These are phyloP conservation scores for Russula lepida DNA, from an alignment of 768 basidiomycete species.

Conservation along the genomic window DNA sequence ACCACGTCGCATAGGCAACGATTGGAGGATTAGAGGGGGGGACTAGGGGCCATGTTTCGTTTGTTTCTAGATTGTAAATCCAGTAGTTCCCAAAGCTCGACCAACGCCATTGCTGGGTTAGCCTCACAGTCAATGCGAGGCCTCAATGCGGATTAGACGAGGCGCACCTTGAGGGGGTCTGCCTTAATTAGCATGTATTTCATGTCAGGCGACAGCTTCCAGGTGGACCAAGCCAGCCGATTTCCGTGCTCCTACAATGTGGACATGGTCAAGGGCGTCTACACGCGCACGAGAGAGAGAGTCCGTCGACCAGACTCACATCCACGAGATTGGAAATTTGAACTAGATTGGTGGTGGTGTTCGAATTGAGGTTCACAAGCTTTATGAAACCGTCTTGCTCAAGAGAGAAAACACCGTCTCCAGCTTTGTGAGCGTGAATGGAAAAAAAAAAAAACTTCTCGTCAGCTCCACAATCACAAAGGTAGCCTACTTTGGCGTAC, in stretches of 20 bases:
- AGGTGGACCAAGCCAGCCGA: conserved; percentile 44
- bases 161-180: conserved; percentile 56
- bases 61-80: conserved; percentile 69
- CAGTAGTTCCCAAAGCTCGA: conserved; percentile 90
- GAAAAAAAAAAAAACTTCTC: not conserved
- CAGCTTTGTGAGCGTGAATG: conserved; percentile 45
- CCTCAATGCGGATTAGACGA: conserved; percentile 13
- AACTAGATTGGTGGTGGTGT: conserved; percentile 56
- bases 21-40: conserved; percentile 60
- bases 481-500: conserved; percentile 34
- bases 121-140: conserved; percentile 13
- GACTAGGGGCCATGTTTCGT: conserved; percentile 61
- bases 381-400: conserved; percentile 55
- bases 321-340: conserved; percentile 50
- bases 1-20: conserved; percentile 79
- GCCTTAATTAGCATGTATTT: conserved; percentile 79
- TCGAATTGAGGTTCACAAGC: conserved; percentile 74
- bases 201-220: conserved; percentile 89
- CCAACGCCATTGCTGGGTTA: conserved; percentile 80
- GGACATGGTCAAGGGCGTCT: conserved; percentile 13
- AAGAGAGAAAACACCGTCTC: conserved; percentile 85
- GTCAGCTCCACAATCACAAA: conserved; percentile 12
- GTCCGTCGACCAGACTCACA: conserved; percentile 34
- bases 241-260: conserved; percentile 44
- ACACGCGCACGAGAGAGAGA: not conserved